Evolutionary conservation across 257 asterid genomes (phyloP).

Genomic region (Ophiorrhiza pumila): DNA sequence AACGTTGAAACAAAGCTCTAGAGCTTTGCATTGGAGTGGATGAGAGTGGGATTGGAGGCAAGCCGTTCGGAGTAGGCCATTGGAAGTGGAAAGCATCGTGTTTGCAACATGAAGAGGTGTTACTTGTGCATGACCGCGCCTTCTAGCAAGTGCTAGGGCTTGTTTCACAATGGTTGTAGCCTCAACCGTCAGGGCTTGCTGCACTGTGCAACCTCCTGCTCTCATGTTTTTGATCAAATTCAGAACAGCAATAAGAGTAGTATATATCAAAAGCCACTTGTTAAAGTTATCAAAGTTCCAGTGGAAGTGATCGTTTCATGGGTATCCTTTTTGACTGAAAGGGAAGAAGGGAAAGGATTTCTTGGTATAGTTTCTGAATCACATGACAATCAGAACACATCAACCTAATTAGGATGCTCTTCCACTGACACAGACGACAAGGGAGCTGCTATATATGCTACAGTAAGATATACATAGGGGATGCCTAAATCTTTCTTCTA

Average conservation of each 20-base stretch:
- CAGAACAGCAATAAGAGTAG: background rate
- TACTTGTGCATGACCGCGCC: constrained; percentile 92
- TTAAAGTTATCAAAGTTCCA: constrained; percentile 5
- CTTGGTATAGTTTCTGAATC: constrained; percentile 8
- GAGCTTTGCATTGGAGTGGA: constrained; percentile 88
- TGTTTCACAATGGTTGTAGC: constrained; percentile 61
- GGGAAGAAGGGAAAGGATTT: constrained; percentile 11
- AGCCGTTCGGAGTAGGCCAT: constrained; percentile 58
- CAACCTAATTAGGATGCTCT: background rate
- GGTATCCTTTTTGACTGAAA: background rate
- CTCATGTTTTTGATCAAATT: constrained; percentile 41
- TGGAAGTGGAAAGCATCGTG: constrained; percentile 62
- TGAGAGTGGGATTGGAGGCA: constrained; percentile 77
- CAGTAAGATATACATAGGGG: background rate
- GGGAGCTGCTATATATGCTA: constrained; percentile 2
- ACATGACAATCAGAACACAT: background rate
- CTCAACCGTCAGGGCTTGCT: constrained; percentile 54
- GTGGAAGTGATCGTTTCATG: constrained; percentile 8
- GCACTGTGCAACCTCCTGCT: constrained; percentile 63
- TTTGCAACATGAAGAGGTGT: constrained; percentile 88
- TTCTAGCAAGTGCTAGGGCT: constrained; percentile 59
- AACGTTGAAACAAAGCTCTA: constrained; percentile 93
- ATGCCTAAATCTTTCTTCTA: constrained; percentile 5
- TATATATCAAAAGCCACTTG: constrained; percentile 5
- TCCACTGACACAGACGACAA: background rate